Base-by-base conservation (phyloP, 2,329 filamentous ascomycete genomes). In the Aspergillus unguis region DNA sequence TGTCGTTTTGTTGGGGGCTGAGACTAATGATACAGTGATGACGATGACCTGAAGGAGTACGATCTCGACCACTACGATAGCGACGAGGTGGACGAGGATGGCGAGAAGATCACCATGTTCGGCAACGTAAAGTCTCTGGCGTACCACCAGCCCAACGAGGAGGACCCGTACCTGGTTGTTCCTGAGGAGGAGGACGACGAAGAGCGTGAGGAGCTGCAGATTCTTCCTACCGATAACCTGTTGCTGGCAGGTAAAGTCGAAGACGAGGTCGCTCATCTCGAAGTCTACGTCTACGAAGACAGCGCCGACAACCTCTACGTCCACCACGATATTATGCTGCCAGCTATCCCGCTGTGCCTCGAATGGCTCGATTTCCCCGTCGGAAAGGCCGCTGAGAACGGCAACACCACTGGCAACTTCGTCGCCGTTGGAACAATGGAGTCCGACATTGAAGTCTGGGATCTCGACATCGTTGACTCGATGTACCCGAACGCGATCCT, bases 311-410 rank as follows among this genome's bases (percentile, higher is more conserved):
- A 99, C 70, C 85, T 99, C 56, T 99, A 99, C 71, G 92, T 99
- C 26, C 94, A 99, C 76, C 94, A 99, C 81, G 94, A 99, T 73
- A 95, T 99, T 64, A 97, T 99, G 92, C 82, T 99, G 51, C 94
- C 94, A 31, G 92, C 92, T 26, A 96, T 99, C 67, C 94, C 94
- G 8, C 84, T 99, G 5, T 94, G 90, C 66, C 82, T 97, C 37
- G 94, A 99, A 76, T 99, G 94, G 94, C 76, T 99, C 41, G 90
- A 96, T 69, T 80, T 96, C 51, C 87, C 90, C n/a, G 90, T 96
- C 33, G 86, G 88, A 59, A 90, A 90, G 69, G 73, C 79, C 8
- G 75, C 80, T 4, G 81, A 82, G 38, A 82, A 82, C 40, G 82
- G 83, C 56, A 84, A 88, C 58, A 79, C 83, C 26, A 82, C 80